Conservation (phyloP, 164 flowering plant species). For the Piper longum region DNA sequence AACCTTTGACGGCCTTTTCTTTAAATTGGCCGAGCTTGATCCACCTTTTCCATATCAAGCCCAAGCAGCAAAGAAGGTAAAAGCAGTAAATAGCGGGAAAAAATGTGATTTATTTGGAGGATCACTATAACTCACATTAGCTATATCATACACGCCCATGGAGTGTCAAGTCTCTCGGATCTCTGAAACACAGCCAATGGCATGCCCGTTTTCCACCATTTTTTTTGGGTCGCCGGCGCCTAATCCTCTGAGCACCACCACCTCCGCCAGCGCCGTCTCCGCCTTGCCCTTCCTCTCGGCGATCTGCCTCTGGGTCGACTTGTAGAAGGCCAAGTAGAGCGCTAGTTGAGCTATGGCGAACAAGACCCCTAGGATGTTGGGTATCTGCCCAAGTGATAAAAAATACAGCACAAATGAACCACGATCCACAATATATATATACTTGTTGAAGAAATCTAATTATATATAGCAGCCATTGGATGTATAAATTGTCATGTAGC, state of each 20-base stretch:
- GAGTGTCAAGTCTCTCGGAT: background rate
- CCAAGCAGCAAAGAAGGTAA: no score
- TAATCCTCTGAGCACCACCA: slow-evolving; percentile 10
- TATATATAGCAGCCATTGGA: no score
- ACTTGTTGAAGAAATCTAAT: no score
- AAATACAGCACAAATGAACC: background rate
- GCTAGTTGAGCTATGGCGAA: slow-evolving; percentile 45
- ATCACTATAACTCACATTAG: no score
- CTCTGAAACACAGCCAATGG: background rate
- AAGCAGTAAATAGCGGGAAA: no score
- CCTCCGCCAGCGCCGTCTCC: slow-evolving; percentile 26
- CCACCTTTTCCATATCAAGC: no score
- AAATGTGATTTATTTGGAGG: no score
- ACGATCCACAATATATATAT: background rate
- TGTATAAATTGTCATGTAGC: no score
- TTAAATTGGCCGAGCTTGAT: no score
- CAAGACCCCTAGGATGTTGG: slow-evolving; percentile 51
- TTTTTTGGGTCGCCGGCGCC: background rate
- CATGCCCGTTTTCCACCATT: background rate
- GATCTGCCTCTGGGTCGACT: slow-evolving; percentile 40
- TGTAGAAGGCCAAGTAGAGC: slow-evolving; percentile 57
- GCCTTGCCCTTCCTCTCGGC: slow-evolving; percentile 35
- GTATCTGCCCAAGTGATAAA: slow-evolving; percentile 24
- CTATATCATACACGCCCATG: background rate
- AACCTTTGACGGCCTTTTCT: no score